Evolutionary conservation across 148 eudicot genomes (phyloP).

Genomic region (Fagopyrum homotropicum): DNA sequence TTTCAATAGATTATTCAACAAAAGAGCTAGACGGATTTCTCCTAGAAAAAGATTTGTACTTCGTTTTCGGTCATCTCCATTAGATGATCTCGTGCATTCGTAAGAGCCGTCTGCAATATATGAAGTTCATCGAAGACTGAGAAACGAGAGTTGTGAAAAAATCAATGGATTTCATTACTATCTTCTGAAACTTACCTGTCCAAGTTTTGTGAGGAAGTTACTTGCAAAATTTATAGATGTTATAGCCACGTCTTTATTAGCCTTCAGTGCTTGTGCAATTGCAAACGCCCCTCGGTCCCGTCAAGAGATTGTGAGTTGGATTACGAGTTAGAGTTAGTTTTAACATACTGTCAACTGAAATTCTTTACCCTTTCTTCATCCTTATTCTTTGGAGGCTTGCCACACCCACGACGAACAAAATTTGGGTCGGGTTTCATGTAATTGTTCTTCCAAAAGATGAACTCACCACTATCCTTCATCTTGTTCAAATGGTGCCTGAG

Average conservation of each 20-base stretch:
- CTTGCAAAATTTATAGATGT: constrained; percentile 65
- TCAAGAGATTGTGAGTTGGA: neutral
- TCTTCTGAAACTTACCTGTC: constrained; percentile 48
- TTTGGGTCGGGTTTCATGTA: constrained; percentile 41
- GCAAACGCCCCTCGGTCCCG: constrained; percentile 95
- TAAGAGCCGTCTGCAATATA: constrained; percentile 67
- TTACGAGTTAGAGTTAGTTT: neutral
- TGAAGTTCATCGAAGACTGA: constrained; percentile 6
- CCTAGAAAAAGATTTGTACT: constrained; percentile 46
- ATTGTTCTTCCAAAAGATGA: constrained; percentile 43
- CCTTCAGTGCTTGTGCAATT: constrained; percentile 91
- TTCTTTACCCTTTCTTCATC: constrained; percentile 65
- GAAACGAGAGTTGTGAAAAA: neutral
- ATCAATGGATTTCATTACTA: neutral
- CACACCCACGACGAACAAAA: constrained; percentile 41
- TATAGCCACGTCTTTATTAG: constrained; percentile 82
- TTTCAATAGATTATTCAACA: neutral
- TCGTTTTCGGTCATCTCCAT: constrained; percentile 87
- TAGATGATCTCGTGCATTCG: constrained; percentile 91
- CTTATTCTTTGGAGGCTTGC: constrained; percentile 39
- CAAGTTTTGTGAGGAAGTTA: constrained; percentile 86
- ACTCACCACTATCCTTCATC: constrained; percentile 37
- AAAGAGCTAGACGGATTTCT: neutral
- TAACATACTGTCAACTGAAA: neutral
- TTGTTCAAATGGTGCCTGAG: constrained; percentile 35